phyloP scores from a whole-genome alignment of 352 stramenopile genomes.

The Ochromonadaceae sp. region DNA sequence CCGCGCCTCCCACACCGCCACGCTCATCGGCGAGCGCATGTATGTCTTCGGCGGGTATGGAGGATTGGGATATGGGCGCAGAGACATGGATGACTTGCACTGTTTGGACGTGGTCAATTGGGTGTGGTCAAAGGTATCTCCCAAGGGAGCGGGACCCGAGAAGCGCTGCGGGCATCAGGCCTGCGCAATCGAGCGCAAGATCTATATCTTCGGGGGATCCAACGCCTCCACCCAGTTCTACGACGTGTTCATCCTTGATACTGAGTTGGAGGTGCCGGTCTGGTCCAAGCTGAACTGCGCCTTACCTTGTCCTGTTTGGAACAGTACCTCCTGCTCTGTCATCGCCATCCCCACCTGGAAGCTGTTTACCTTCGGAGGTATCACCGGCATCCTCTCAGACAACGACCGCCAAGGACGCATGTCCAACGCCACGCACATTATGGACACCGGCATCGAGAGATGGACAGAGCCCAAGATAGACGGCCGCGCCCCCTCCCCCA shows the following conservation, averaged over 20 bases:
- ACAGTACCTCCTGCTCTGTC: constrained; percentile 64
- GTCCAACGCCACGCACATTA: constrained; percentile 54
- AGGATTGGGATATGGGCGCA: constrained; percentile 68
- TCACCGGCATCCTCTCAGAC: constrained; percentile 62
- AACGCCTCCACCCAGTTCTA: constrained; percentile 76
- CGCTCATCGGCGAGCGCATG: constrained; percentile 34
- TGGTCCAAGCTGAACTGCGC: constrained; percentile 52
- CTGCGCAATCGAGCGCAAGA: constrained; percentile 49
- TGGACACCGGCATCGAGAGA: constrained; percentile 63
- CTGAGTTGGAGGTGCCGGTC: constrained; percentile 38
- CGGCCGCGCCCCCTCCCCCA: constrained; percentile 47
- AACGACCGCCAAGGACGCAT: constrained; percentile 54
- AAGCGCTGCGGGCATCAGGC: constrained; percentile 62
- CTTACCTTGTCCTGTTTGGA: constrained; percentile 46
- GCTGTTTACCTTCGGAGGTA: constrained; percentile 77
- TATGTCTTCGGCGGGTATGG: constrained; percentile 81
- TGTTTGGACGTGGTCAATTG: constrained; percentile 45
- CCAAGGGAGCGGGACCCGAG: constrained; percentile 55
- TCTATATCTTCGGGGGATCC: constrained; percentile 74
- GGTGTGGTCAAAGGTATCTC: constrained; percentile 10
- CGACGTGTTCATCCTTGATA: constrained; percentile 73
- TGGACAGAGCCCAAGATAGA: constrained; percentile 56
- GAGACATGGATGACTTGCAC: constrained; percentile 77
- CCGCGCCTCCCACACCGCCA: constrained; percentile 27
- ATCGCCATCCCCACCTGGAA: constrained; percentile 73